These are phyloP conservation scores for Solanum commersonii DNA, from an alignment of 257 asterid genomes.

Conservation along the genomic window DNA sequence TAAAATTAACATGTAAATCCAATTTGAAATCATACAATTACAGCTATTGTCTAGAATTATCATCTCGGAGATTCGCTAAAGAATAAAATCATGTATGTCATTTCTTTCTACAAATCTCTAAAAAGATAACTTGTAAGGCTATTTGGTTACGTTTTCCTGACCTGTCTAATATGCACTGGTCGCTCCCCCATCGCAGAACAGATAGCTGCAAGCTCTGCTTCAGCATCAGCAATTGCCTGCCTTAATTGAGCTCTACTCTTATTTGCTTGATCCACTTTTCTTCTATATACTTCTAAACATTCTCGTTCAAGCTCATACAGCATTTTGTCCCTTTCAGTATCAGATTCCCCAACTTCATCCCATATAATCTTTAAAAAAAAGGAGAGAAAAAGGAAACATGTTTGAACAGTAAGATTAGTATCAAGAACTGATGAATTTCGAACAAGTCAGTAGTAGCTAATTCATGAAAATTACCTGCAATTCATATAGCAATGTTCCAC, in stretches of 20 bases:
- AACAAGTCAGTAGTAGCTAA: background rate
- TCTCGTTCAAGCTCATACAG: constrained; percentile 84
- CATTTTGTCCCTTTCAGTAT: constrained; percentile 68
- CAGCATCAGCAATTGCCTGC: constrained; percentile 98
- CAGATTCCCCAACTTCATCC: constrained; percentile 98
- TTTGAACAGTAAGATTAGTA: background rate
- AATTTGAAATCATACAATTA: background rate
- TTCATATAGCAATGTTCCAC: constrained; percentile 76
- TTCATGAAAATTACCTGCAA: constrained; percentile 49
- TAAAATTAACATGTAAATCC: background rate
- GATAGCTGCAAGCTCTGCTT: constrained; percentile 87
- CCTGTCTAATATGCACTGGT: constrained; percentile 77
- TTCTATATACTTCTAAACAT: constrained; percentile 86
- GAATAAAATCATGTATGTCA: background rate
- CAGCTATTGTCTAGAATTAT: background rate
- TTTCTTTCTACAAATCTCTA: background rate
- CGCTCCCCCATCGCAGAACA: constrained; percentile 94
- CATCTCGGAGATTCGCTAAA: background rate
- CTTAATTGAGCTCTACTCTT: constrained; percentile 84
- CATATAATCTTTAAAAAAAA: constrained; percentile 55
- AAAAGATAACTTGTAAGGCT: background rate
- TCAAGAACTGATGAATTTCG: background rate
- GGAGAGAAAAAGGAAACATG: background rate
- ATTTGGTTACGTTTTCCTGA: background rate
- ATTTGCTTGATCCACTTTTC: constrained; percentile 94